Base-by-base conservation (phyloP, 331 rosid species). In the Acacia pycnantha region DNA sequence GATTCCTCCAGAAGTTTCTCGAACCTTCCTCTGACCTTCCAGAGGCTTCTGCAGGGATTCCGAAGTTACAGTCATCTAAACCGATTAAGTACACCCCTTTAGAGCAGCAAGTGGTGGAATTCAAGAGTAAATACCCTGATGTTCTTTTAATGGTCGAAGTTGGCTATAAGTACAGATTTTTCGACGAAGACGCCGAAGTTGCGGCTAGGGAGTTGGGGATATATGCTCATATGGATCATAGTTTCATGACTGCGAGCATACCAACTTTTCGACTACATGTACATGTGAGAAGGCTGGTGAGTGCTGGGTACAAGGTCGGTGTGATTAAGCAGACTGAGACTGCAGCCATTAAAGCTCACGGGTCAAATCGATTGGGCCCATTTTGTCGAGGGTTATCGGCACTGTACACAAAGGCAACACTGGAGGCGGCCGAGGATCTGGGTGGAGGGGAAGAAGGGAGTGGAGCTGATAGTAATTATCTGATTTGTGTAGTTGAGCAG, bases 261-360 rank as follows among this genome's bases (percentile, higher is more conserved):
- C 99, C 99, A 16, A 87, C 97, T 29, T 86, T 95, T 85, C 89
- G 99, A 79, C 59, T 93, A 10, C 86, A 89, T 79, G 92, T 93
- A 53, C 99, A 95, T 76, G 98, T 93, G 74, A 92, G 99, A 89
- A 89, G 98, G 91, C 92, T 95, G 71, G 99, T 95, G 43, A 78
- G 85, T 24, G 97, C 93, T 2, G 99, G 99, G 51, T 91, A 88
- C 53, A 93, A 95, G 84, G 98, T 95, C 31, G 98, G 99, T 40
- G 98, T 95, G 40, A 92, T 95, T 41, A 92, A 87, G 90, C 99
- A 95, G 91, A 95, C 98, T 0, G 98, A 95, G 86, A 95, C 99
- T 0, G 97, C 99, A 1, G 93, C 99, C 51, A 91, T 93, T 56
- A 95, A 95, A 88, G 92, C 99, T 2, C 98, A 91, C 4, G 94